Evolutionary conservation across 768 basidiomycete genomes (phyloP).

Genomic region (Hydnomerulius pinastri): DNA sequence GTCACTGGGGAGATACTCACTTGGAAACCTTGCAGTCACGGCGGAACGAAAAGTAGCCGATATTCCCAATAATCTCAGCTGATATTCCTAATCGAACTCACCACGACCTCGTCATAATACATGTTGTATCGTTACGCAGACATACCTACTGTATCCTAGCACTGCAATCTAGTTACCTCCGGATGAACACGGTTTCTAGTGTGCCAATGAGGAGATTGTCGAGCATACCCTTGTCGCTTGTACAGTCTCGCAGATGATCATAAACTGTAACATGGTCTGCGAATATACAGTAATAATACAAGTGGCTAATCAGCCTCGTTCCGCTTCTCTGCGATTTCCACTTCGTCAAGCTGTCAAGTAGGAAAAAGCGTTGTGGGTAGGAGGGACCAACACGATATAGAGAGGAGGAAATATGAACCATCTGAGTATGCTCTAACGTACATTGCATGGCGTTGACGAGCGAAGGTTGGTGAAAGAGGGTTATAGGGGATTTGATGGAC

Average conservation of each 20-base stretch:
- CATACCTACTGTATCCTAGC: conserved; percentile 4
- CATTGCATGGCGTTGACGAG: conserved; percentile 1
- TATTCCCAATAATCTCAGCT: neutral
- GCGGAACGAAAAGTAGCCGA: conserved; percentile 52
- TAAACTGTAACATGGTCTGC: conserved; percentile 2
- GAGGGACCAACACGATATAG: neutral
- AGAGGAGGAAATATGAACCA: neutral
- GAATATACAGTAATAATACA: conserved; percentile 32
- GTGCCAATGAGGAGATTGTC: neutral
- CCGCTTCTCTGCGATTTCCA: conserved; percentile 1
- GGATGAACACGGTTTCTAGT: neutral
- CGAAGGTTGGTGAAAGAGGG: neutral
- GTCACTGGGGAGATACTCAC: neutral
- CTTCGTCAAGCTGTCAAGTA: neutral
- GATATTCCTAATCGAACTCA: neutral
- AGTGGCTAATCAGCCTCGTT: conserved; percentile 7
- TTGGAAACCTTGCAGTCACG: conserved; percentile 39
- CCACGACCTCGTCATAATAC: neutral
- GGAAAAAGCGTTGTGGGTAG: neutral
- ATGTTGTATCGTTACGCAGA: conserved; percentile 1
- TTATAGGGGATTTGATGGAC: neutral
- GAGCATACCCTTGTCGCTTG: neutral
- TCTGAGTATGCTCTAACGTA: conserved; percentile 13
- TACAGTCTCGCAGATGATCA: too few species aligned
- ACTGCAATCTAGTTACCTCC: neutral